Evolutionary conservation across 202 grass and related monocot species (phyloP).

Genomic region (Digitaria exilis): DNA sequence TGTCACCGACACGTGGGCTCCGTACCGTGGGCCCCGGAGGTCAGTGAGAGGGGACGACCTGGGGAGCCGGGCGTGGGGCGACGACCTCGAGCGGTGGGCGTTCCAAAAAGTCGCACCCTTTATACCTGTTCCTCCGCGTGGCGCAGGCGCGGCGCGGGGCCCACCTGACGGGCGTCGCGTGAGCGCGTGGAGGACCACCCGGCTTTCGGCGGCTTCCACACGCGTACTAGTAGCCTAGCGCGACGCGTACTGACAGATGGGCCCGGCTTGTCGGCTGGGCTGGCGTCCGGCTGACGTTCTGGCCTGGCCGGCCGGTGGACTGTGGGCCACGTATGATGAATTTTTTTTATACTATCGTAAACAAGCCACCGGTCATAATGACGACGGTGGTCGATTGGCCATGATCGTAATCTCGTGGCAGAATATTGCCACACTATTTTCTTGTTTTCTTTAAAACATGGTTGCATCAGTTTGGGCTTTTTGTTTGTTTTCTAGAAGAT

Average conservation of each 20-base stretch:
- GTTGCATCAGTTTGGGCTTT: too few relatives aligned
- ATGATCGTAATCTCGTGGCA: too few relatives aligned
- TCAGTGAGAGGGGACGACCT: background rate
- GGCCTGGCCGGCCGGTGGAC: background rate
- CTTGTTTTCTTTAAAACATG: too few relatives aligned
- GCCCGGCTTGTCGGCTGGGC: background rate
- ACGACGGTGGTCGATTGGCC: too few relatives aligned
- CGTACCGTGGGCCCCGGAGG: background rate
- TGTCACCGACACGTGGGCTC: background rate
- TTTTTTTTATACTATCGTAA: too few relatives aligned
- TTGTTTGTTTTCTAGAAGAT: too few relatives aligned
- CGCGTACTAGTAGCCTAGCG: background rate
- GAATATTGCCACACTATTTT: too few relatives aligned
- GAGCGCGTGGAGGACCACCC: background rate
- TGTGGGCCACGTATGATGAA: too few relatives aligned
- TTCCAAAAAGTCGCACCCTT: slow-evolving; percentile 7
- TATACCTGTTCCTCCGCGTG: slow-evolving; percentile 2
- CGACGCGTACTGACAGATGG: background rate
- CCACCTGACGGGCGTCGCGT: background rate
- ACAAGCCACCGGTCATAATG: too few relatives aligned
- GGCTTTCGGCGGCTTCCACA: background rate
- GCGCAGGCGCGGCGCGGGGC: background rate
- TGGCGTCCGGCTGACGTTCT: background rate
- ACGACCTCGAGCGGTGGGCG: background rate
- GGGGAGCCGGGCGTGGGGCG: too few relatives aligned